Evolutionary conservation across 345 rosid genomes (phyloP), one percentile per base, ranked within the genome.

Genomic region (Sapria himalayana): DNA sequence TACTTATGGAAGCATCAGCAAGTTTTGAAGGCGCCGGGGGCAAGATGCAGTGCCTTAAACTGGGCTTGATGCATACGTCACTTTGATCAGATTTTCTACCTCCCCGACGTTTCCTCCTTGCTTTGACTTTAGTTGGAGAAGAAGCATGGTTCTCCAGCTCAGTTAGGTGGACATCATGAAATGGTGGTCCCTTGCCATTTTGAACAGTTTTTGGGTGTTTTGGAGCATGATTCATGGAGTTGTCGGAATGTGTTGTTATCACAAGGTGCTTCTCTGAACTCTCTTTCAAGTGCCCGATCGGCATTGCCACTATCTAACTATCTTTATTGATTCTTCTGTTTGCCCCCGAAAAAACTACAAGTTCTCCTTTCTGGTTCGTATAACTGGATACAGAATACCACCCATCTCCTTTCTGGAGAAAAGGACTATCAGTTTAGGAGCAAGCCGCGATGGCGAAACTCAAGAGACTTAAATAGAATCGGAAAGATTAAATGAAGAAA

Each of bases 31-130:
- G 92, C 57, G 76, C 76, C 39, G 58, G 70, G 3, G 56, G 67
- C 21, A 67, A 70, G 4, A 80, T 71, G 35, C 99, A 86, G 17
- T 91, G 95, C 51, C 99, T 69, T 36, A 92, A 91, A 67, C 93
- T 71, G 25, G 99, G 99, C 53, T 92, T 73, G 74, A 65, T 71
- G 64, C 54, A 84, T 24, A 59, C 81, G 48, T 84, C 93, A 3
- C 70, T 72, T 57, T 79, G 99, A 55, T 91, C 99, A 45, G 86
- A 84, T 55, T 89, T 89, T 52, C 78, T 54, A 17, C 95, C 95
- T 27, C 99, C 99, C 46, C 99, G 71, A 8, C 93, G 80, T 54
- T 94, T 74, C 38, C 99, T 79, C 50, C 95, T 75, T 22, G 79
- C 60, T 56, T 65, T 71, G 24, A 54, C 74, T 59, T 66, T 79